Evolutionary conservation across 768 basidiomycete species (phyloP).

Genomic region (Pleurotus djamor): DNA sequence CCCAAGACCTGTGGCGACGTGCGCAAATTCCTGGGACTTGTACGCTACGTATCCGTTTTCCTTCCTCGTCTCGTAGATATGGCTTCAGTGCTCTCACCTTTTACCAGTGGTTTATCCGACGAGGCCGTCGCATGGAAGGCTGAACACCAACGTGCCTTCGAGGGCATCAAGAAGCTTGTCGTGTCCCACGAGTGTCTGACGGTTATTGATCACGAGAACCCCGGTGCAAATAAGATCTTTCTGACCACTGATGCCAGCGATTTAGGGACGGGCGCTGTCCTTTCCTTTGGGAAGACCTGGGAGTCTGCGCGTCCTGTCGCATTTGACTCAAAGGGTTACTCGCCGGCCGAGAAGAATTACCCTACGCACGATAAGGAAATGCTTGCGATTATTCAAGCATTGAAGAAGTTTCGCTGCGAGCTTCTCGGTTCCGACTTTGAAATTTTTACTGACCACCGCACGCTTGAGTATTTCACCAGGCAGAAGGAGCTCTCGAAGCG

Average conservation of each 20-base stretch:
- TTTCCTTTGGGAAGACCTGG: constrained; percentile 22
- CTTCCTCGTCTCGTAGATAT: neutral
- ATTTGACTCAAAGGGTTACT: constrained; percentile 18
- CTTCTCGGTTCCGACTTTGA: constrained; percentile 12
- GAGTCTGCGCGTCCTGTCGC: constrained; percentile 24
- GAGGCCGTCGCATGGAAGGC: neutral
- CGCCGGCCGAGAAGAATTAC: constrained; percentile 23
- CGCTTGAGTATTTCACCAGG: constrained; percentile 24
- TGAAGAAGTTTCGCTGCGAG: constrained; percentile 18
- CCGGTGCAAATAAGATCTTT: constrained; percentile 21
- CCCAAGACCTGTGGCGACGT: constrained; percentile 12
- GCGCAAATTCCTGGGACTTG: neutral
- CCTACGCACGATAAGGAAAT: constrained; percentile 30
- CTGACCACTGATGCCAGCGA: constrained; percentile 24
- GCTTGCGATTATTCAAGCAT: constrained; percentile 23
- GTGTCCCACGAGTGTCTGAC: constrained; percentile 17
- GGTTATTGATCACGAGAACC: constrained; percentile 23
- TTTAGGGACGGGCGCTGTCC: constrained; percentile 18
- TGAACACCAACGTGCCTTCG: neutral
- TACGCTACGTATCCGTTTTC: neutral
- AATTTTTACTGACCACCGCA: constrained; percentile 29
- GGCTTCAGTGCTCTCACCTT: neutral
- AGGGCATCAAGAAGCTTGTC: neutral
- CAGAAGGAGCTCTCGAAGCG: constrained; percentile 27
- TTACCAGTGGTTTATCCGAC: neutral